phyloP scores from a whole-genome alignment of 129 eudicot genomes.

The Helianthus annuus region DNA sequence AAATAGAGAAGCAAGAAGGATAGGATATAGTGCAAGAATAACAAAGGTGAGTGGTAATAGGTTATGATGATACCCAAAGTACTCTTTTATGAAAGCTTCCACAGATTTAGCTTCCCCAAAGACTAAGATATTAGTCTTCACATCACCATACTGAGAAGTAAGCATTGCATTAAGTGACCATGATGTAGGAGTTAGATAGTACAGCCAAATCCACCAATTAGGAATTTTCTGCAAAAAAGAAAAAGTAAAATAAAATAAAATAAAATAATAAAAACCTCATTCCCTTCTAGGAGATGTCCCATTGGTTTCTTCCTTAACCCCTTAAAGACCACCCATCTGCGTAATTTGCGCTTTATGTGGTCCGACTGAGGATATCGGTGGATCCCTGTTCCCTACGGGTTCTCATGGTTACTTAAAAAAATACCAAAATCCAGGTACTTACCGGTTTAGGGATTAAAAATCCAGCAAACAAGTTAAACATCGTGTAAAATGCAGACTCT shows the following conservation, averaged over 20 bases:
- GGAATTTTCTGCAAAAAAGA: constrained; percentile 57
- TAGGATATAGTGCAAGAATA: constrained; percentile 47
- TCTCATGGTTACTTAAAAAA: too few relatives aligned
- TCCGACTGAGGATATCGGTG: too few relatives aligned
- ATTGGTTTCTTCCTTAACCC: too few relatives aligned
- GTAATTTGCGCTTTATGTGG: too few relatives aligned
- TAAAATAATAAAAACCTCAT: too few relatives aligned
- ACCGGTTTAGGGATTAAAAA: constrained; percentile 64
- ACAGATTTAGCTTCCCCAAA: constrained; percentile 46
- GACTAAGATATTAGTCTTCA: constrained; percentile 37
- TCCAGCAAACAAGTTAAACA: constrained; percentile 60
- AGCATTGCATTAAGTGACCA: constrained; percentile 70
- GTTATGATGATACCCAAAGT: constrained; percentile 56
- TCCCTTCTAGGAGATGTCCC: too few relatives aligned
- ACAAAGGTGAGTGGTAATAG: constrained; percentile 49
- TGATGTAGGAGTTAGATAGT: constrained; percentile 55
- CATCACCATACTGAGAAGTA: constrained; percentile 65
- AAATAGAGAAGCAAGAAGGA: constrained; percentile 62
- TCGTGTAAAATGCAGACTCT: constrained; percentile 44
- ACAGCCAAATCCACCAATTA: constrained; percentile 76
- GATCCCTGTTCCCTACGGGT: too few relatives aligned
- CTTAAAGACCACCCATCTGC: too few relatives aligned
- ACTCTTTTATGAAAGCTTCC: constrained; percentile 45
- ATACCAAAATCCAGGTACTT: constrained; percentile 12
- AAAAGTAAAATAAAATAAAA: not conserved